Evolutionary conservation across 2,329 filamentous ascomycete genomes (phyloP), one percentile per base, ranked within the genome.

Genomic region (Coniella vitis): DNA sequence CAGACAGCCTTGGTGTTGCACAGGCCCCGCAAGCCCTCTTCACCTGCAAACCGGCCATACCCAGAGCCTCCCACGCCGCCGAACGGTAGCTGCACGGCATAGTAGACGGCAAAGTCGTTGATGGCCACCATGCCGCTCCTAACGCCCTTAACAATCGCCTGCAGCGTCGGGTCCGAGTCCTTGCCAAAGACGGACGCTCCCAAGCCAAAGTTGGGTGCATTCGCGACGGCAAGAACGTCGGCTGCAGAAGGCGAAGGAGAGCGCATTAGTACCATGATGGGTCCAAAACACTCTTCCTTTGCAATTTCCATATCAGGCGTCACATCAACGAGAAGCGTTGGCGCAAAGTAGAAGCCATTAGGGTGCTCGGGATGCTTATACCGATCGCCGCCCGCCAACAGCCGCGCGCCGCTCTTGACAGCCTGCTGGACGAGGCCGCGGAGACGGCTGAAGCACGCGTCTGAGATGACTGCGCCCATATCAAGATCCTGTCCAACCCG

Each of bases 71-170:
- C 82, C n/a, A 87, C 82, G 47, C 90, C 93, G 34, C 93, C 93
- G 66, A 98, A 98, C 0, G 93, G 93, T 35, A 98, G 70, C 67
- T 95, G 90, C 7, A 95, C 90, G 45, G 91, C 89, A 63, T 98
- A 98, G 66, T 83, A 96, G 22, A 83, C 85, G 17, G 84, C 93
- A 61, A 98, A 98, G 69, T 98, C 93, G 64, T 98, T 98, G 57
- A 98, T 80, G 20, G 89, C 83, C 0, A 97, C 87, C 86, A 95
- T 96, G 38, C 93, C 93, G 0, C 86, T 83, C 54, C 84, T 80
- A 45, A 96, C 75, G 20, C 81, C 79, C 17, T 68, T 68, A 1
- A 91, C 81, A 22, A 94, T 80, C 14, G 70, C 70, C 14, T 76
- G 67, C 1, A 95, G 72, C 43, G 80, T 75, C 2, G 73, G 71